phyloP scores from a whole-genome alignment of 805 yeast species.

The Pichia exigua region DNA sequence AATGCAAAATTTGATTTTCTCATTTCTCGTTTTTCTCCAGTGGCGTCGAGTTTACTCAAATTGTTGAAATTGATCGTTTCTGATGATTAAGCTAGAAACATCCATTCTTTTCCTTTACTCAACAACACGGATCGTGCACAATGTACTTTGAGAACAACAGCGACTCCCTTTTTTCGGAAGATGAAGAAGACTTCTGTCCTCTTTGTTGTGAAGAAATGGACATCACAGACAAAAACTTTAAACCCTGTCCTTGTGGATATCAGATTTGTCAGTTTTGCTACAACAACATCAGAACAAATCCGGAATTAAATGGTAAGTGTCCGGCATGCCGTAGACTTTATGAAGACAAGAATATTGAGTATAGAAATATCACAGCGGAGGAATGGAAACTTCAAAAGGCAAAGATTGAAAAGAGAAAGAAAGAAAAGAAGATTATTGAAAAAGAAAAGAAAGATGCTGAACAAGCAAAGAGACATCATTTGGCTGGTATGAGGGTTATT shows the following conservation, averaged over 20 bases:
- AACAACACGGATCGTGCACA: background rate
- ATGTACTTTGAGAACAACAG: conserved; percentile 22
- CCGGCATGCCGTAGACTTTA: conserved; percentile 96
- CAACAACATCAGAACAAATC: conserved; percentile 91
- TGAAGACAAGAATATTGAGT: conserved; percentile 89
- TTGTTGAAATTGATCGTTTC: background rate
- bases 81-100: background rate
- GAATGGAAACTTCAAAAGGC: conserved; percentile 79
- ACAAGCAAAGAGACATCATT: conserved; percentile 72
- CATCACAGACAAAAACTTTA: conserved; percentile 88
- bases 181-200: conserved; percentile 78
- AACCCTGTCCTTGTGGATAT: conserved; percentile 99
- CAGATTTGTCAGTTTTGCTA: conserved; percentile 98
- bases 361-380: conserved; percentile 73
- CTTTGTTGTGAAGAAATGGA: conserved; percentile 98
- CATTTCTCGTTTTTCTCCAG: background rate
- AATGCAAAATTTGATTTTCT: background rate
- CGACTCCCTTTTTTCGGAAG: conserved; percentile 60
- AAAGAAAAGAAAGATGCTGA: conserved; percentile 90
- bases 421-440: conserved; percentile 77
- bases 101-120: too few relatives aligned
- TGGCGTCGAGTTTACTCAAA: background rate
- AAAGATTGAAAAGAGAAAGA: conserved; percentile 72
- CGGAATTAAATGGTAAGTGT: conserved; percentile 91
- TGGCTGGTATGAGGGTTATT: conserved; percentile 96